These are phyloP conservation scores for Penicillium fuscoglaucum DNA, from an alignment of 2,329 filamentous ascomycete species.

Conservation along the genomic window DNA sequence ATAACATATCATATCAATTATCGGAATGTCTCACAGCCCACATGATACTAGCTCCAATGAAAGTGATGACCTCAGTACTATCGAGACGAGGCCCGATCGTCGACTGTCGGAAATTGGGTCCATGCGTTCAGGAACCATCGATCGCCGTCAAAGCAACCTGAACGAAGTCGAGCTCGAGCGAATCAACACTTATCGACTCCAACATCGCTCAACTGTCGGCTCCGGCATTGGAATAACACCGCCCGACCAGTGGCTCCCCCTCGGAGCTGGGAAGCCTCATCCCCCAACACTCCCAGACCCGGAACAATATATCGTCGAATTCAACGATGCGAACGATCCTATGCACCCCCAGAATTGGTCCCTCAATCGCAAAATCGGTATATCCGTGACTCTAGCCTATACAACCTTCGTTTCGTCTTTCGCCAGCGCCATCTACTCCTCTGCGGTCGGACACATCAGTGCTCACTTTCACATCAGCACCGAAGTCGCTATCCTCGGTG, in stretches of 20 bases:
- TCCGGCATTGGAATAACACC: slow-evolving; percentile 20
- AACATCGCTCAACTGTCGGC: slow-evolving; percentile 30
- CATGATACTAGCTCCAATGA: background rate
- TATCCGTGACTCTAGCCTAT: slow-evolving; percentile 39
- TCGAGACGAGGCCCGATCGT: background rate
- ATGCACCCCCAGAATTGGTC: slow-evolving; percentile 56
- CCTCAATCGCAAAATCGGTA: slow-evolving; percentile 39
- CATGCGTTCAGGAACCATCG: slow-evolving; percentile 7
- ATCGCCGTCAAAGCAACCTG: slow-evolving; percentile 24
- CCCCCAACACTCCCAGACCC: slow-evolving; percentile 49
- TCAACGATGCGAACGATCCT: slow-evolving; percentile 53
- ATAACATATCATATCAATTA: background rate
- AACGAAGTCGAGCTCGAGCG: slow-evolving; percentile 29
- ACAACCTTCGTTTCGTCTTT: slow-evolving; percentile 55
- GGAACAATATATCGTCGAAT: slow-evolving; percentile 58
- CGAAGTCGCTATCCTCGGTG: slow-evolving; percentile 49
- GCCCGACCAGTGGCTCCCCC: slow-evolving; percentile 29
- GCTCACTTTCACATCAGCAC: slow-evolving; percentile 48
- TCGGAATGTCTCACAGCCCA: slow-evolving; percentile 11
- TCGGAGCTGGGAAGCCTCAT: slow-evolving; percentile 30
- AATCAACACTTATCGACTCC: slow-evolving; percentile 30
- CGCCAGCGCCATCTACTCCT: slow-evolving; percentile 65
- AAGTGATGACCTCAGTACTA: slow-evolving; percentile 9
- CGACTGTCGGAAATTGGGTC: slow-evolving; percentile 1
- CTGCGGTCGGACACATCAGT: slow-evolving; percentile 59